Base-by-base conservation (phyloP, 306 rosid species). In the Fagus crenata region DNA sequence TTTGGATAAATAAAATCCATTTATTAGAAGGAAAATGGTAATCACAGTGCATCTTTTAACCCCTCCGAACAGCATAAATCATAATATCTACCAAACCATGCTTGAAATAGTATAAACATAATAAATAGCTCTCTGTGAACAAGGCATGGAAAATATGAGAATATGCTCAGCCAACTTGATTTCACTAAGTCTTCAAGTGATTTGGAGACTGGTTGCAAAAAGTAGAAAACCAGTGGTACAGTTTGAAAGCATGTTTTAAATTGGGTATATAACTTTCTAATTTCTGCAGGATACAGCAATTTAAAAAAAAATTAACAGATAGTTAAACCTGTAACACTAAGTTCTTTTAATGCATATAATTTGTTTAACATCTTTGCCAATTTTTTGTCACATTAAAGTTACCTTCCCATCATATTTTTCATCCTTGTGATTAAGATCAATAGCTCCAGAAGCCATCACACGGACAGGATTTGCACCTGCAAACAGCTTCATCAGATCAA, bases 381-480 rank as follows among this genome's bases (percentile, higher is more conserved):
- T 43, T 11, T 15, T 12, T 6, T 6, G 18, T 14, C 67, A n/a
- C 3, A 75, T 41, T 32, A 31, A 43, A 75, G 72, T 61, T 85
- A 93, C 98, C 97, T 89, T 92, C 51, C 98, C 97, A 77, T 94
- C 96, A 72, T 94, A 94, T 76, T 82, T 72, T 90, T 94, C 98
- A 78, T 94, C 91, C 83, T 94, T 92, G 85, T 94, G 97, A 85
- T 94, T 94, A 72, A 94, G 93, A 84, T 94, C 98, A 58, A 94
- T 85, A 17, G 97, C 96, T 74, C 98, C 98, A 42, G 98, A 94
- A 82, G 98, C 98, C 98, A 94, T 94, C 71, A 92, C 89, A 42
- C 96, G 92, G 61, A 92, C 83, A 85, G 98, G 98, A 87, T 92
- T 92, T 49, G 98, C 89, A 36, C 90, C 97, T 40, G 87, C 95